Base-by-base conservation (phyloP, 2,329 filamentous ascomycete genomes). In the Alternaria triticimaculans region DNA sequence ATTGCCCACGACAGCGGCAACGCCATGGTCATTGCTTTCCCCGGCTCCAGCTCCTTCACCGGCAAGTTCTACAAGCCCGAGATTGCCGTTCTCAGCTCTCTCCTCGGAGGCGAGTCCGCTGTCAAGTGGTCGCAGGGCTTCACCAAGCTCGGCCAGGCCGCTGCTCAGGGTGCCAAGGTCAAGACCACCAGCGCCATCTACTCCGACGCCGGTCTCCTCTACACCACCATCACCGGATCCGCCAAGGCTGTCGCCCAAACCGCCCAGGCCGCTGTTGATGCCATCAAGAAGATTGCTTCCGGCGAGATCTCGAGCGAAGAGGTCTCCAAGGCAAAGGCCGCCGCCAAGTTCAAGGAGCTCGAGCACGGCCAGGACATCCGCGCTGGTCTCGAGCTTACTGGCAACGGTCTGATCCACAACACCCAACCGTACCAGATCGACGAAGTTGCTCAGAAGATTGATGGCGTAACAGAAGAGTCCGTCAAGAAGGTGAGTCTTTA, bases 61-160 rank as follows among this genome's bases (percentile, higher is more conserved):
- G 87, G 87, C 73, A 86, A 86, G 68, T 89, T 89, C 75, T 93
- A 92, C 86, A 97, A 97, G 86, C 92, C 96, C 60, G 94, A 97
- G 83, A 88, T 93, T 68, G 88, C 91, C 67, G 94, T 99, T 67
- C 90, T 99, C 60, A 89, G 92, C 62, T 89, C 94, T 68, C 90
- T 99, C 20, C 91, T 99, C 56, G 96, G 96, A 78, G 96, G 95
- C 66, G 85, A 96, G 82, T 92, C 94, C 58, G 91, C 85, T 82
- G 94, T 98, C 86, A 99, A 98, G 87, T 99, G 95, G 95, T 90
- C 93, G 56, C 84, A 93, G 67, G 96, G 96, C 74, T 98, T 97
- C 87, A 95, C 92, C 63, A 87, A 97, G 66, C 88, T 99, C 64
- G 87, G 92, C 78, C 94, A 97, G 86, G 87, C 89, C 61, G 86